Percentiles rank a stretch among this genome's conserved stretches.
phyloP scores from a whole-genome alignment of 1,139 yeast species.

The Yamadazyma dushanensis region DNA sequence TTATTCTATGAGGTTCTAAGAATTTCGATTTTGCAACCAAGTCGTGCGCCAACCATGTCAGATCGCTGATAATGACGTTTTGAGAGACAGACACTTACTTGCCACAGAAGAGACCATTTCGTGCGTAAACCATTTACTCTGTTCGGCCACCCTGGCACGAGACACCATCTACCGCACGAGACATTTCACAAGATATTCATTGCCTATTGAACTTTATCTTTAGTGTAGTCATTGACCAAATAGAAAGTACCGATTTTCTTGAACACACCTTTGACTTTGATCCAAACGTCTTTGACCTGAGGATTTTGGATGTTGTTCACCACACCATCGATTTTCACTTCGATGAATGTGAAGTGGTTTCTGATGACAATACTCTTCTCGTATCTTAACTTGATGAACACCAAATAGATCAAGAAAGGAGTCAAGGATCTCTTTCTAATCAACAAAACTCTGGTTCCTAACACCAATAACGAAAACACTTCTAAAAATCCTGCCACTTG shows the following conservation, averaged over 20 bases:
- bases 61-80: no score
- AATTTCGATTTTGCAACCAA: conserved; percentile 6
- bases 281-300: conserved; percentile 63
- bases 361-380: conserved; percentile 78
- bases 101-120: no score
- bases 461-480: conserved; percentile 51
- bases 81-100: neutral
- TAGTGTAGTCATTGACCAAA: conserved; percentile 39
- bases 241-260: conserved; percentile 33
- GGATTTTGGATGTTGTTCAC: conserved; percentile 61
- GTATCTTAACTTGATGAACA: conserved; percentile 75
- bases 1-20: conserved; percentile 12
- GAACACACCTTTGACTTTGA: conserved; percentile 48
- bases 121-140: no score
- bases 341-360: conserved; percentile 67
- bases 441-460: conserved; percentile 55
- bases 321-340: conserved; percentile 67
- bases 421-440: conserved; percentile 66
- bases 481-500: conserved; percentile 72
- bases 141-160: no score
- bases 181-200: neutral
- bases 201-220: conserved; percentile 20
- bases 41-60: conserved; percentile 2
- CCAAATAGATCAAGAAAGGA: conserved; percentile 55
- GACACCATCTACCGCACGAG: no score